Evolutionary conservation across 768 basidiomycete species (phyloP).

Genomic region (Mycena filopes): DNA sequence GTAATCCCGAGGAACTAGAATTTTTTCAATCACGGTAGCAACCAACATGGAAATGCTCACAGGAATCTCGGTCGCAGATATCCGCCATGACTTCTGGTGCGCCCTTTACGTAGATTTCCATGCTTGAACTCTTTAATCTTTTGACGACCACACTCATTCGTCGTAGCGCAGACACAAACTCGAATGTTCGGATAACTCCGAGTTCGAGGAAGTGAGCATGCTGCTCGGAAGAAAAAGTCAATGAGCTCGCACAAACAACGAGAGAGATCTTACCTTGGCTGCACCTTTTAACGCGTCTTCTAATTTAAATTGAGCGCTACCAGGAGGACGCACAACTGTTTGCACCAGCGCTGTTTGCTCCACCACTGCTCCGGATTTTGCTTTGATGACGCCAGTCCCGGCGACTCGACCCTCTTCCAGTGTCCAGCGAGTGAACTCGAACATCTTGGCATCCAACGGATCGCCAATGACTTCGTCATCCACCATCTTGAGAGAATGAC

Average conservation of each 20-base stretch:
- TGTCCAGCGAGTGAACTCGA: conserved; percentile 95
- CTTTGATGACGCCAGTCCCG: conserved; percentile 78
- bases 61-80: conserved; percentile 92
- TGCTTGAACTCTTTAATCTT: conserved; percentile 89
- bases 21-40: neutral
- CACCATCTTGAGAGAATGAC: conserved; percentile 94
- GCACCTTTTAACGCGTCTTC: conserved; percentile 94
- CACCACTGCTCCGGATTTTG: conserved; percentile 62
- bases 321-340: conserved; percentile 95
- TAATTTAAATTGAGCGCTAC: conserved; percentile 87
- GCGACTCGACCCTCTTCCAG: conserved; percentile 89
- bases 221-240: conserved; percentile 50
- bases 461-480: conserved; percentile 92
- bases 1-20: conserved; percentile 92
- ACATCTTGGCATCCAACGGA: conserved; percentile 98
- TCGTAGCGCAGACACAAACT: conserved; percentile 92
- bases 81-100: conserved; percentile 98
- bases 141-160: conserved; percentile 99
- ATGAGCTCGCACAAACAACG: neutral
- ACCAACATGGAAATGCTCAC: conserved; percentile 58
- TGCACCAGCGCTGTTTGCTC: conserved; percentile 93
- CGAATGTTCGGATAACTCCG: conserved; percentile 95
- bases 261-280: conserved; percentile 65
- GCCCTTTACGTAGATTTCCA: conserved; percentile 99
- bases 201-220: conserved; percentile 97